Base-by-base conservation (phyloP, 805 yeast genomes). In the Ogataea henricii region DNA sequence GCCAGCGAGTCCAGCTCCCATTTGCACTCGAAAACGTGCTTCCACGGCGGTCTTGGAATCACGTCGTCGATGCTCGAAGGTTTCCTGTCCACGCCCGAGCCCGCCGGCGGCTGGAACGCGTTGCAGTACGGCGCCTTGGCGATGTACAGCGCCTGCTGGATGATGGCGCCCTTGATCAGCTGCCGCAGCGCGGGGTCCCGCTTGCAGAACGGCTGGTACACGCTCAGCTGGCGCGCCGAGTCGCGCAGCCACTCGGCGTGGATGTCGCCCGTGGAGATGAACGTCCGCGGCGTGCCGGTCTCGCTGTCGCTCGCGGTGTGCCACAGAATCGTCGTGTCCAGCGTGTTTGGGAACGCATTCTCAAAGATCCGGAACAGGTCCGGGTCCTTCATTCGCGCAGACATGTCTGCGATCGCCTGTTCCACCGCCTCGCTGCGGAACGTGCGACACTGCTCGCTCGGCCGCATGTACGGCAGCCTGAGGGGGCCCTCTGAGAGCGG, bases 211-310 rank as follows among this genome's bases (percentile, higher is more conserved):
- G 81, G 80, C 57, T 84, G 83, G 64, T 89, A 90, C 2, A 87
- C 87, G 3, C 88, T 77, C 40, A 89, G 67, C 61, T 89, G 97
- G 56, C 94, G 72, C 0, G 96, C 88, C 1, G 95, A 83, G 65
- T 89, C 97, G 45, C 97, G 69, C 41, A 89, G 69, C 97, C 97
- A 89, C 65, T 89, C 96, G 2, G 96, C 96, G 63, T 88, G 90
- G 47, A 89, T 89, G 61, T 89, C 97, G 8, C 97, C 97, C 0
- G 97, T 89, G 26, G 89, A 92, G 1, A 89, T 78, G 65, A 89
- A 89, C 0, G 95, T 74, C 52, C 82, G 79, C 0, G 90, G 79
- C 47, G 56, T 20, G 48, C 53, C 37, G 14, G 42, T 48, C 10
- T 40, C 50, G 14, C 54, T 43, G 17, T 53, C 43, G 12, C 55